Base-by-base conservation (phyloP, 2,329 filamentous ascomycete genomes). In the Hypoxylon sp. region DNA sequence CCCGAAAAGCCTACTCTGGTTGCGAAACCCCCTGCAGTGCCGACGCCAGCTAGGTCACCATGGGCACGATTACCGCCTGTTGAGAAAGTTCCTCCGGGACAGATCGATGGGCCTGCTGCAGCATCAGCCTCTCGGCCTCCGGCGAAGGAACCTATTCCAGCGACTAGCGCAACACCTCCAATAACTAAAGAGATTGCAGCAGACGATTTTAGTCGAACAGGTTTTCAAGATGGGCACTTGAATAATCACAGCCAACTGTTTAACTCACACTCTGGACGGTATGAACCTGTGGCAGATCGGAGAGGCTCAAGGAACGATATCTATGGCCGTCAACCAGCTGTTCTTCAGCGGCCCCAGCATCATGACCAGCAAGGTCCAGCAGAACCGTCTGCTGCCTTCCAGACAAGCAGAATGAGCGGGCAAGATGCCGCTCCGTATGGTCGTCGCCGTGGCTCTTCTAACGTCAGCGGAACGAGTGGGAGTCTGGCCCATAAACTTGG, bases 181-280 rank as follows among this genome's bases (percentile, higher is more conserved):
- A 41, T 41, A n/a, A 85, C 90, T 0, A 92, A 93, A 73, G 94
- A 98, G 75, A 97, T 97, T 67, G 92, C 93, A 5, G 91, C 94
- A 0, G 95, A 98, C 76, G 94, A 97, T 69, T 98, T 97, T 73
- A 96, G 90, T 75, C 87, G 95, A 65, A 87, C 90, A 54, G 86
- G 89, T 32, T 97, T 92, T 89, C 86, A 91, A 72, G 93, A 97
- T 65, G 86, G 89, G 4, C 82, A 84, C 34, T 74, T 81, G 0
- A 82, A 85, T 58, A 82, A 85, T 10, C 89, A 87, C 65, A 85
- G 91, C 59, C 94, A 98, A 76, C 82, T 98, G 0, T 98, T 89
- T 80, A 97, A 98, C 75, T 97, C 94, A n/a, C 91, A 96, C 57
- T 97, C 93, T 56, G 94, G 94, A 17, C 90, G 93, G 52, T 97